Conservation (phyloP, 2,329 filamentous ascomycete genomes). For the Grosmannia clavigera region DNA sequence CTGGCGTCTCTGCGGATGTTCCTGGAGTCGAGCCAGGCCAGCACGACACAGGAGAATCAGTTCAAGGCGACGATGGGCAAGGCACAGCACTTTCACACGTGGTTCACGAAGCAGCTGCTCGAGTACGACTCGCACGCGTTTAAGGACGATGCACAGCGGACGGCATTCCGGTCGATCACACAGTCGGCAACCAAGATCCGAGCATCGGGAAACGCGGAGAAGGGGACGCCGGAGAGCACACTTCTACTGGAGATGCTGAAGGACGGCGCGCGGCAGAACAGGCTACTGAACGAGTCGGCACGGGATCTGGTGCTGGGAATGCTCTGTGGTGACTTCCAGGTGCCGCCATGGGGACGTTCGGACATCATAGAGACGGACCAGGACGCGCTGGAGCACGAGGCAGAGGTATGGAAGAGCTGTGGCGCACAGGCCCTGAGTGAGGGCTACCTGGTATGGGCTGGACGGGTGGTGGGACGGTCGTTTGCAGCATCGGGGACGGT, state of each 20-base stretch:
- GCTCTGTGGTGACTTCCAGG: slow-evolving; percentile 63
- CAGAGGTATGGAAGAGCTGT: slow-evolving; percentile 67
- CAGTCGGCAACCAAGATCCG: slow-evolving; percentile 55
- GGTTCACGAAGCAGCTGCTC: slow-evolving; percentile 61
- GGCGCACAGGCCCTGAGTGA: slow-evolving; percentile 48
- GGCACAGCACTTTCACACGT: slow-evolving; percentile 62
- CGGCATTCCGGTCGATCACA: slow-evolving; percentile 55
- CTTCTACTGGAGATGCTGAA: slow-evolving; percentile 68
- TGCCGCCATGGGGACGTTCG: slow-evolving; percentile 40
- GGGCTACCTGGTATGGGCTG: slow-evolving; percentile 74
- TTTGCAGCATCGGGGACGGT: slow-evolving; percentile 67
- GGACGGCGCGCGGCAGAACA: slow-evolving; percentile 50
- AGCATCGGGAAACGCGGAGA: slow-evolving; percentile 55
- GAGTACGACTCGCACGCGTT: slow-evolving; percentile 45
- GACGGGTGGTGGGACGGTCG: slow-evolving; percentile 68
- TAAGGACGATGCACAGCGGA: slow-evolving; percentile 32
- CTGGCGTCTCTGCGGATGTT: slow-evolving; percentile 69
- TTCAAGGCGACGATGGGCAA: slow-evolving; percentile 65
- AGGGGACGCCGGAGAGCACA: slow-evolving; percentile 62
- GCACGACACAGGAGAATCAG: slow-evolving; percentile 75
- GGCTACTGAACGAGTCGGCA: slow-evolving; percentile 58
- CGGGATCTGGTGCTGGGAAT: slow-evolving; percentile 57
- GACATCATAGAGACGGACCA: slow-evolving; percentile 60
- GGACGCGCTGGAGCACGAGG: slow-evolving; percentile 47
- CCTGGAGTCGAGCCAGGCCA: slow-evolving; percentile 60